Evolutionary conservation across 306 rosid species (phyloP), one percentile per base, ranked within the genome.

Genomic region (Lathyrus tuberosus): DNA sequence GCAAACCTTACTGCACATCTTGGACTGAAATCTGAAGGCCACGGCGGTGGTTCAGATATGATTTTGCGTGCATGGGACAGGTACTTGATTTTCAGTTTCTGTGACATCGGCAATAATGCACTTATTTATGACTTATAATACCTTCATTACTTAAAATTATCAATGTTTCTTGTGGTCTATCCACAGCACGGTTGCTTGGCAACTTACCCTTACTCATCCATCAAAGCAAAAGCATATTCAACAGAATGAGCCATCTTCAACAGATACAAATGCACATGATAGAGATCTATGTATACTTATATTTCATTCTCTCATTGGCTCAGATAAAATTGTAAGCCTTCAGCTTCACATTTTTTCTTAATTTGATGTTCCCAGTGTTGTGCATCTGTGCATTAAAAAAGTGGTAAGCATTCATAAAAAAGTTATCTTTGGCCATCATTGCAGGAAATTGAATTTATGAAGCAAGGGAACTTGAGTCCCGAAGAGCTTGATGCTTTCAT

Each of bases 401-500:
- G 41, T 13, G 58, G 65, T 38, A 42, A 57, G 12, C 33, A 28
- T 37, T 42, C 59, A 62, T 16, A 8, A 37, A 57, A 65, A 43
- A 53, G 49, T 73, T 31, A 43, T 62, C 20, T 14, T 26, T 10
- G 53, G 65, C n/a, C 56, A 65, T 74, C 79, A 65, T 69, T 82
- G 70, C 87, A 93, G 98, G 98, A 93, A 77, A 79, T 90, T 88
- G 96, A 93, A 74, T 90, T 93, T 77, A 76, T 90, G 64, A 93
- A 86, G 84, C 76, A 69, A 26, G 94, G 97, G 37, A 85, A 69
- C 81, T 75, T 90, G 81, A 85, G 86, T 79, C 43, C 78, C 35
- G 62, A 88, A 74, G 97, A 93, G 87, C 83, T 86, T 53, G 91
- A 88, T 71, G 96, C 97, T 75, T 84, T 93, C 38, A 78, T 82